Evolutionary conservation across 805 yeast species (phyloP).

Genomic region (Teunomyces cretensis): DNA sequence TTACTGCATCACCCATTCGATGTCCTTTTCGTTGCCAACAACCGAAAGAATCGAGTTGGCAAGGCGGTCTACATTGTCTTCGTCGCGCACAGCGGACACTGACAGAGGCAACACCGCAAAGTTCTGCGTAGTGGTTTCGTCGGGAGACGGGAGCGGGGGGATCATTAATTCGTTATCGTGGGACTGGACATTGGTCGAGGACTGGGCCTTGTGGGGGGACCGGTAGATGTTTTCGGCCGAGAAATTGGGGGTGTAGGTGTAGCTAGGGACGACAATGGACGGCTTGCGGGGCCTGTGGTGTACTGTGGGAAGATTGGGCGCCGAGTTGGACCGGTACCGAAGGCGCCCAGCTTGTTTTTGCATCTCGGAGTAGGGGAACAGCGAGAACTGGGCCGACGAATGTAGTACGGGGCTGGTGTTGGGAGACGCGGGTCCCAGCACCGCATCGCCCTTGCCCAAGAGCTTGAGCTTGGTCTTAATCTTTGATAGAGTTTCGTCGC

Average conservation of each 20-base stretch:
- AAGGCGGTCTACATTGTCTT: conserved; percentile 13
- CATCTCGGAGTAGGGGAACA: not conserved
- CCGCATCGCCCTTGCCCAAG: not conserved
- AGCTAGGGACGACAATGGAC: not conserved
- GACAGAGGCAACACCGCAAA: not conserved
- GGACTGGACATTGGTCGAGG: not conserved
- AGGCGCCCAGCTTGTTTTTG: not conserved
- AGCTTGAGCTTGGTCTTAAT: conserved; percentile 2
- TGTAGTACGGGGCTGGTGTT: not conserved
- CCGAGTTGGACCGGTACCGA: conserved; percentile 6
- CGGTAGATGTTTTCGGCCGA: not conserved
- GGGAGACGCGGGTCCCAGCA: not conserved
- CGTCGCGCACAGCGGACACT: not conserved
- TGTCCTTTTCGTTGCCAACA: conserved; percentile 10
- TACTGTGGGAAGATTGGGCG: conserved; percentile 1
- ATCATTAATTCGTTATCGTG: not conserved
- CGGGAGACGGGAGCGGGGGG: conserved; percentile 4
- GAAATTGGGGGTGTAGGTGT: not conserved
- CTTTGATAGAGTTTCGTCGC: conserved; percentile 1
- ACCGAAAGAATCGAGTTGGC: conserved; percentile 18
- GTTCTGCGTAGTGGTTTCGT: not conserved
- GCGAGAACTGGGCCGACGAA: not conserved
- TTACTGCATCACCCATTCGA: conserved; percentile 15
- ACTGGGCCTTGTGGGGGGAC: not conserved
- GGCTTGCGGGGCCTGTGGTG: not conserved